Evolutionary conservation across 345 rosid species (phyloP), one percentile per base, ranked within the genome.

Genomic region (Populus pruinosa): DNA sequence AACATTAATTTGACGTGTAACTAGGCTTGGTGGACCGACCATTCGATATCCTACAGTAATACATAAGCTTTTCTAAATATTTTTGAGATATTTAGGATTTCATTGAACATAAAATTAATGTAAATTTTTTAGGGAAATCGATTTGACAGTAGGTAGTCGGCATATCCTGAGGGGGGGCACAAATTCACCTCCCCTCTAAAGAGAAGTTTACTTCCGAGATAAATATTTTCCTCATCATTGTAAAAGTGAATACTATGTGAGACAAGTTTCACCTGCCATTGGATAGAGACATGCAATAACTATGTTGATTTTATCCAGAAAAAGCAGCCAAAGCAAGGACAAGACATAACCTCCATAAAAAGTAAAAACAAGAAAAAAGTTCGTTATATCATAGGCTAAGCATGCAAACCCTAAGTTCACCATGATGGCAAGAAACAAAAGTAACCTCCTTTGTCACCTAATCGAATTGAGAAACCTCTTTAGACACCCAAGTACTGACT

Each of bases 181-280:
- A 33, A 33, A 33, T 14, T 14, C 55, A 16, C 5, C 55, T 49
- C 20, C 55, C 55, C 21, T 49, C 50, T 14, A 36, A n/a, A n/a
- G 23, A 21, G 11, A 59, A 72, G n/a, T 72, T 49, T 25, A 53
- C 17, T 71, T 59, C 67, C 67, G 3, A 59, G 50, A 38, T 18
- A 53, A 53, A 17, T 20, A 33, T 33, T 33, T 33, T 33, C 36
- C n/a, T 53, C 10, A 8, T 53, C 59, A 2, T 53, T 9, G 59
- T 29, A 33, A 31, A 31, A 66, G 69, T 66, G 69, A 66, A 66
- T 9, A 5, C 39, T 18, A 65, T 31, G 56, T 38, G 39, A 21
- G 47, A 59, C 64, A 44, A 76, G 43, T 38, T 62, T 65, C 44
- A 62, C 21, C 44, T 61, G 77, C 41, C 41, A 18, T 47, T 70